Percentiles rank a stretch among this genome's conserved stretches.
Evolutionary conservation across 1,284 basidiomycete species (phyloP).

Genomic region (Rhodotorula mucilaginosa): DNA sequence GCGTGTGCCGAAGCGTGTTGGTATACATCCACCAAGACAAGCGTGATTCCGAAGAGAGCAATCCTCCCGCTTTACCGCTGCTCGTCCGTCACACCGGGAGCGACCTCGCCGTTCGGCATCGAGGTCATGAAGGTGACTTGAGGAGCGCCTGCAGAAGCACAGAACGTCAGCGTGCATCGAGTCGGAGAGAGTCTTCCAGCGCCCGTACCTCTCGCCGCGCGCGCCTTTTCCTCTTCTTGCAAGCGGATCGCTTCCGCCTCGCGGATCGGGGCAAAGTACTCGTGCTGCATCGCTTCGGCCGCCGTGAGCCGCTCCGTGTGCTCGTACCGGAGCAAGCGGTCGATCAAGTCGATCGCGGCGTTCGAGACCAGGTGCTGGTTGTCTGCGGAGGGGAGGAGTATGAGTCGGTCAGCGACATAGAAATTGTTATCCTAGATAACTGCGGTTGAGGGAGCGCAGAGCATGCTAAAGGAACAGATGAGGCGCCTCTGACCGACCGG

Average conservation of each 20-base stretch:
- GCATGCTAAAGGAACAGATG: not conserved
- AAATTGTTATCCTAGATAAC: too few species aligned
- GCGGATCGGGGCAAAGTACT: slow-evolving; percentile 64
- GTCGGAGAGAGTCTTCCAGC: not conserved
- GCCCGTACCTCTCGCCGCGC: not conserved
- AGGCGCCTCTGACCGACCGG: slow-evolving; percentile 51
- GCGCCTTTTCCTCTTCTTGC: slow-evolving; percentile 2
- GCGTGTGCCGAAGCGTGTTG: slow-evolving; percentile 1
- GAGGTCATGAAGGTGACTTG: not conserved
- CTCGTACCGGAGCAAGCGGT: slow-evolving; percentile 93
- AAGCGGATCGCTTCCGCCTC: slow-evolving; percentile 18
- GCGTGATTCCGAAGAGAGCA: too few species aligned
- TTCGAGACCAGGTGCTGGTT: slow-evolving; percentile 76
- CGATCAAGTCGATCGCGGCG: slow-evolving; percentile 85
- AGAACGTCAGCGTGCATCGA: not conserved
- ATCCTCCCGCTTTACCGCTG: too few species aligned
- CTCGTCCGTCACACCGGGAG: not conserved
- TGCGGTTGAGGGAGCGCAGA: too few species aligned
- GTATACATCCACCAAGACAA: too few species aligned
- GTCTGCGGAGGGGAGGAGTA: not conserved
- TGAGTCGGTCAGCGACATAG: not conserved
- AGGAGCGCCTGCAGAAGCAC: not conserved
- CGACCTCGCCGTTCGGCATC: not conserved
- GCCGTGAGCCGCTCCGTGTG: slow-evolving; percentile 83
- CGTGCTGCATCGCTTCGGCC: slow-evolving; percentile 79